Conservation (phyloP, 2,329 filamentous ascomycete species). For the Mariannaea elegans region DNA sequence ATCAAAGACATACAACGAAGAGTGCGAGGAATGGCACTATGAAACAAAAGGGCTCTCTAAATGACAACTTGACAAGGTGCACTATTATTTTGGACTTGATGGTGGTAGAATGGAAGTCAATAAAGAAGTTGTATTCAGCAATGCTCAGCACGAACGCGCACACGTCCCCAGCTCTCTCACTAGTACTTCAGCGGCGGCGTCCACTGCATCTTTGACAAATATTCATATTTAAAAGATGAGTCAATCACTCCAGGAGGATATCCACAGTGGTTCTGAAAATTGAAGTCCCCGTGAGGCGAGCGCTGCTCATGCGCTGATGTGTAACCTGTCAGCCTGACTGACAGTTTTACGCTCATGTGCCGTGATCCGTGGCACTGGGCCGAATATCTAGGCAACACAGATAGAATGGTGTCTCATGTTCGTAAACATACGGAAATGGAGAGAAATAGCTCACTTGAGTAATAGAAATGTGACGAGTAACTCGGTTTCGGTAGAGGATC, state of each 20-base stretch:
- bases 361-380: not conserved
- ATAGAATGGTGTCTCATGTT: not conserved
- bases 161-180: too few relatives aligned
- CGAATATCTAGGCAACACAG: not conserved
- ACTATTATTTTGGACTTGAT: too few relatives aligned
- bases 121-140: too few relatives aligned
- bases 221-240: too few relatives aligned
- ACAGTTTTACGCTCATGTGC: conserved; percentile 4
- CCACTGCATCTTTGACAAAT: too few relatives aligned
- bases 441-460: not conserved
- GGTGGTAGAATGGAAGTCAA: too few relatives aligned
- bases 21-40: too few relatives aligned
- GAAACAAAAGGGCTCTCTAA: too few relatives aligned
- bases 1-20: too few relatives aligned
- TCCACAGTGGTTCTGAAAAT: not conserved
- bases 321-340: conserved; percentile 9
- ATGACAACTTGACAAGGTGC: too few relatives aligned
- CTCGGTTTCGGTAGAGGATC: not conserved
- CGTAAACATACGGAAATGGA: not conserved
- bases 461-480: not conserved
- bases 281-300: not conserved
- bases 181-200: too few relatives aligned
- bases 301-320: not conserved
- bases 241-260: not conserved
- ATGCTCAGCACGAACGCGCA: too few relatives aligned